Evolutionary conservation across 768 basidiomycete genomes (phyloP).

Genomic region (Tricholoma furcatifolium): DNA sequence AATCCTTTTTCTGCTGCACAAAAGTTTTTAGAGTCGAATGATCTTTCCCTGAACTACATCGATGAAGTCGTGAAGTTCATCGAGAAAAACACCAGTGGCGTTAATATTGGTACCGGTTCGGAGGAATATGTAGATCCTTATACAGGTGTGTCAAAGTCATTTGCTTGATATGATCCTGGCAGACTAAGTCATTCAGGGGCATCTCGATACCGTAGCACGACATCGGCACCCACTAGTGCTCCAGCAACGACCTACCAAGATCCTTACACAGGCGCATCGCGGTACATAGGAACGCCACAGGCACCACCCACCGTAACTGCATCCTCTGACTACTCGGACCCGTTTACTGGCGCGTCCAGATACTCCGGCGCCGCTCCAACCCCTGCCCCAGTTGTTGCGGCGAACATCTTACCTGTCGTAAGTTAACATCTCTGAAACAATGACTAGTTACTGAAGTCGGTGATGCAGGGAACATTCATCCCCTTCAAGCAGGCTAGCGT

Average conservation of each 20-base stretch:
- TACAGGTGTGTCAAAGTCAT: conserved; percentile 56
- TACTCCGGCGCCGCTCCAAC: conserved; percentile 47
- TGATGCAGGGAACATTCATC: conserved; percentile 54
- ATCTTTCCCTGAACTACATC: conserved; percentile 78
- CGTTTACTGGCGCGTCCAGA: conserved; percentile 69
- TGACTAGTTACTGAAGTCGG: not conserved
- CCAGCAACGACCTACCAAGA: conserved; percentile 48
- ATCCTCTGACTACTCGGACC: conserved; percentile 48
- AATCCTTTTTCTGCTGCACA: conserved; percentile 91
- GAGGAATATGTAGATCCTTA: conserved; percentile 82
- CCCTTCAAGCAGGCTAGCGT: conserved; percentile 86
- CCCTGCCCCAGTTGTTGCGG: conserved; percentile 29
- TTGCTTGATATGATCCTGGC: conserved; percentile 2
- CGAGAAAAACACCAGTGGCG: conserved; percentile 83
- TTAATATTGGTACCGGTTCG: conserved; percentile 59
- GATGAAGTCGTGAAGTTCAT: conserved; percentile 94
- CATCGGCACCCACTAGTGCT: conserved; percentile 25
- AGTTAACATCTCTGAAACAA: conserved; percentile 13
- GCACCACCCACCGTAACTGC: conserved; percentile 30
- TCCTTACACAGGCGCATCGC: conserved; percentile 72
- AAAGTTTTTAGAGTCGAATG: conserved; percentile 79
- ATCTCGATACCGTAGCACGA: conserved; percentile 57
- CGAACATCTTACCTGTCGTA: conserved; percentile 55
- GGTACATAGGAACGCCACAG: conserved; percentile 49
- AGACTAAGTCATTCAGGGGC: conserved; percentile 40